A percentile compares a stretch with the other conserved stretches of the same genome.
Conservation (phyloP, 768 basidiomycete genomes). For the Calocera cornea region DNA sequence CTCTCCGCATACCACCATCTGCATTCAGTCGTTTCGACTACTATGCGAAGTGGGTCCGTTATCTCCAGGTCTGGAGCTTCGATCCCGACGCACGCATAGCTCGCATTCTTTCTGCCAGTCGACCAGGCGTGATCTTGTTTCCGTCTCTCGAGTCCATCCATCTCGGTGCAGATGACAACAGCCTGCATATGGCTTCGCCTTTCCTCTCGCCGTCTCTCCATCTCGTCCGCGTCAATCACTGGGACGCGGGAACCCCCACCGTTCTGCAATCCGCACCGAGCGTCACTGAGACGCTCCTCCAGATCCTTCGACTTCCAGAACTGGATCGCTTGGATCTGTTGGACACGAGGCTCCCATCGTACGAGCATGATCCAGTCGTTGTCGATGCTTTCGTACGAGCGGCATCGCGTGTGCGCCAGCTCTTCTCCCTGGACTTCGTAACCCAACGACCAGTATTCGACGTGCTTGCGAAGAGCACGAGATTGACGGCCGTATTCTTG, state of each 20-base stretch:
- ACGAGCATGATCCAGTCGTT: not conserved
- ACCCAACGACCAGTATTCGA: not conserved
- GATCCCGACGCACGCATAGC: not conserved
- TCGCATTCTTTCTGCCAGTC: not conserved
- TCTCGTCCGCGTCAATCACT: not conserved
- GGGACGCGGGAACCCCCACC: not conserved
- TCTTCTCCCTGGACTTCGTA: not conserved
- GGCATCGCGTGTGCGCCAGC: not conserved
- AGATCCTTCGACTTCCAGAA: not conserved
- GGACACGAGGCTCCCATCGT: not conserved
- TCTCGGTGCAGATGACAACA: not conserved
- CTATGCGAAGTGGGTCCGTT: not conserved
- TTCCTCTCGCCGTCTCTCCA: not conserved
- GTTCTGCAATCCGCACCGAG: not conserved
- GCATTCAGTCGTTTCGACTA: not conserved
- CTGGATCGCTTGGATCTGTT: not conserved
- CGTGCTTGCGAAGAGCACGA: not conserved
- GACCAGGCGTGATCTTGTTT: not conserved
- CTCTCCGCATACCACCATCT: not conserved
- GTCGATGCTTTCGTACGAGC: not conserved
- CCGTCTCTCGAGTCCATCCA: not conserved
- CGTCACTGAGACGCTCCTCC: not conserved
- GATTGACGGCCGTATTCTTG: not conserved
- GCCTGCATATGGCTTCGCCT: not conserved
- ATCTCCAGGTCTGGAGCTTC: not conserved